Evolutionary conservation across 139 green algal species (phyloP), one percentile per base, ranked within the genome.

Genomic region (Tetradesmus obliquus): DNA sequence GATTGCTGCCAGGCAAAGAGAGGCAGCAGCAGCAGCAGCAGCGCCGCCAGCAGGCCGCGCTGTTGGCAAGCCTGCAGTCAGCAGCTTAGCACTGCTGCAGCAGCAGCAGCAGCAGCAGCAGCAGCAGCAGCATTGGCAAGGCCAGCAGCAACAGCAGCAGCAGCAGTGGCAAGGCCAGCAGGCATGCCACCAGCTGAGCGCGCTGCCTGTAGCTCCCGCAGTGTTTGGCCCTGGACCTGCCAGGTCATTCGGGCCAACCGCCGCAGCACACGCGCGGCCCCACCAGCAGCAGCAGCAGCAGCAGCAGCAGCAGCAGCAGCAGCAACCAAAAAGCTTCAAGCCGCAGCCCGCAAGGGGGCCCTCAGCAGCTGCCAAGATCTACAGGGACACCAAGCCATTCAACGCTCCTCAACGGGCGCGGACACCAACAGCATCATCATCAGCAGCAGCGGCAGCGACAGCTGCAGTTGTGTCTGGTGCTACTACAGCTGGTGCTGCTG

Each of bases 131-230:
- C 22, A 53, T 2, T 24, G 17, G 66, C 66, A 53, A 6, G 19
- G 60, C 12, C 53, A 71, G n/a, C n/a, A 24, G 54, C 82, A 62
- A 62, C 51, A 62, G 80, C 80, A 86, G 51, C 80, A 87, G 82
- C 82, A 74, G 19, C 82, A 87, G 17, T 45, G 45, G 79, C 80
- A 85, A 45, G 32, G 32, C 32, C 80, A 87, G 82, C 82, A 74
- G 19, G 55, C 72, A 22, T 45, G 45, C 32, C 80, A 85, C 17
- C 66, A 76, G 66, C 66, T 24, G n/a, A n/a, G 17, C 12, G 17
- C 66, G 2, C 2, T 24, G n/a, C 3, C 17, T 76, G 17, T 19
- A 24, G 66, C 17, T 2, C 66, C 66, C 6, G 66, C 66, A 6
- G 66, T 76, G 17, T 76, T 76, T 76, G 66, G 66, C 2, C 66